Base-by-base conservation (phyloP, 2,329 filamentous ascomycete genomes). In the Magnaporthales sp. region DNA sequence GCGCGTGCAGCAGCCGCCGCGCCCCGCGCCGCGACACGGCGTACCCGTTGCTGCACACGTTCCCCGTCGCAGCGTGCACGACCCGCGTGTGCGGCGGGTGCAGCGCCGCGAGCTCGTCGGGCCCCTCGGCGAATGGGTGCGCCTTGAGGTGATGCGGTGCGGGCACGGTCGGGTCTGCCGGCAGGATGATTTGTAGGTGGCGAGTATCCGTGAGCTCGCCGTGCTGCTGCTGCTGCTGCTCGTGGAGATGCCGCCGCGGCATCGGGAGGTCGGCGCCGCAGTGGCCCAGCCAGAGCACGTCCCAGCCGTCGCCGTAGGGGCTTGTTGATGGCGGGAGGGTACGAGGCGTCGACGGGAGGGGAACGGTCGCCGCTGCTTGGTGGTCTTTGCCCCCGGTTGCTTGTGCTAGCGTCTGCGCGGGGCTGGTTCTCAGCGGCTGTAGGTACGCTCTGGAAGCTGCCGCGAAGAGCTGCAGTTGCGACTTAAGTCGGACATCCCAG, bases 401-500 rank as follows among this genome's bases (percentile, higher is more conserved):
- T n/a, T n/a, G n/a, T n/a, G 32, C 4, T 3, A 38, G 13, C 2
- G 32, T 38, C 13, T 38, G 32, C 11, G 13, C 4, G 4, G 32
- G 32, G 61, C 24, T 60, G n/a, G 4, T 19, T 10, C n/a, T 31
- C 26, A 67, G 72, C 61, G 77, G 76, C 65, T 79, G 77, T 2
- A 72, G 74, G 30, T 78, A 76, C 0, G 74, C 74, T 15, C 73
- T 74, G 3, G 75, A 73, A 0, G 78, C 77, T 22, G 71, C 69
- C 0, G 80, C 77, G 51, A 81, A 79, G 62, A 75, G 68, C 30
- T 71, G 75, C 19, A 86, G 77, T 70, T 87, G 84, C 0, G 73
- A 65, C 32, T 81, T 81, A 27, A 86, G 72, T 0, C 78, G 75
- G 13, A 86, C 73, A 67, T 86, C 84, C 84, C 84, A 87, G 73